These are phyloP conservation scores for Cylindrotheca closterium DNA, from an alignment of 108 stramenopile species.

Conservation along the genomic window DNA sequence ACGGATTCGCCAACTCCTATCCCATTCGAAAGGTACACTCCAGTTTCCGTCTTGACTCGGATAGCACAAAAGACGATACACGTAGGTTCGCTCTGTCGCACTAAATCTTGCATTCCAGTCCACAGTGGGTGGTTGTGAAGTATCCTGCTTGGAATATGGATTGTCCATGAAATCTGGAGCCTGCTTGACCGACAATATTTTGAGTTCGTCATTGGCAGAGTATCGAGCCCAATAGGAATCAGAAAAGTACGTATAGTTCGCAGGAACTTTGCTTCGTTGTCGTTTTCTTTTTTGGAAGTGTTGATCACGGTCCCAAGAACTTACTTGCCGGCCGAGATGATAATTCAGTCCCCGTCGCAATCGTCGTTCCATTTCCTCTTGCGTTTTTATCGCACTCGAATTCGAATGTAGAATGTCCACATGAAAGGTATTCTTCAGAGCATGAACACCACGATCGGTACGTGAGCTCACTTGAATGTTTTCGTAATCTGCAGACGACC, in stretches of 20 bases:
- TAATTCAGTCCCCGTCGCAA: conserved; percentile 63
- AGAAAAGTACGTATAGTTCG: conserved; percentile 4
- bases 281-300: not conserved
- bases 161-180: conserved; percentile 47
- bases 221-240: conserved; percentile 1
- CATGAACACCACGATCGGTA: conserved; percentile 87
- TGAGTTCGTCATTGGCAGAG: conserved; percentile 24
- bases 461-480: conserved; percentile 78
- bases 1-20: conserved; percentile 68
- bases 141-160: conserved; percentile 29
- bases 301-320: not conserved
- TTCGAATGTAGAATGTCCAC: conserved; percentile 73
- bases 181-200: conserved; percentile 24
- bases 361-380: conserved; percentile 25
- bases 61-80: conserved; percentile 66
- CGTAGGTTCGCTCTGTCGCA: conserved; percentile 72
- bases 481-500: conserved; percentile 35
- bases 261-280: not conserved
- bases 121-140: conserved; percentile 38
- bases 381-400: not conserved
- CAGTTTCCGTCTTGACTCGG: conserved; percentile 17
- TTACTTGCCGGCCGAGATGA: conserved; percentile 38
- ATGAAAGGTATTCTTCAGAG: conserved; percentile 82
- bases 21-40: conserved; percentile 68
- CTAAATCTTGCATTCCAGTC: conserved; percentile 83